Evolutionary conservation across 495 filamentous ascomycete genomes (phyloP).

Genomic region (Letharia columbiana): DNA sequence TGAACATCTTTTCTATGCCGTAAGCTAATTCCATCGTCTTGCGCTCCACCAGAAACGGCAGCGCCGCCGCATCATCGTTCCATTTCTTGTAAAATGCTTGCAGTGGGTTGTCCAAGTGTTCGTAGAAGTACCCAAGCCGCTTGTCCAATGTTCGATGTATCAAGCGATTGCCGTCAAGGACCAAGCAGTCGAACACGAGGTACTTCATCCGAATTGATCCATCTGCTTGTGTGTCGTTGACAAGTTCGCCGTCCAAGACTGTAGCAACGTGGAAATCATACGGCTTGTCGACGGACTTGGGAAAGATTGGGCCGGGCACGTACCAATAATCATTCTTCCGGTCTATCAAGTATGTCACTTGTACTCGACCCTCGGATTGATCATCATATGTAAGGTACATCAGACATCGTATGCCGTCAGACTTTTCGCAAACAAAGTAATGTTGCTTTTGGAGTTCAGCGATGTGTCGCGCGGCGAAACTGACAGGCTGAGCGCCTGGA

Average conservation of each 20-base stretch:
- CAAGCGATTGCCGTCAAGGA: conserved; percentile 65
- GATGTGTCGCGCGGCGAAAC: conserved; percentile 71
- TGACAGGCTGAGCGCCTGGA: conserved; percentile 91
- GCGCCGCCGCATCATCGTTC: conserved; percentile 58
- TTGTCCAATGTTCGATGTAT: conserved; percentile 79
- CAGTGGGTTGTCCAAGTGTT: conserved; percentile 73
- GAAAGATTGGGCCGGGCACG: conserved; percentile 73
- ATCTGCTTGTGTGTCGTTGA: conserved; percentile 60
- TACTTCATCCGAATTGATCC: conserved; percentile 63
- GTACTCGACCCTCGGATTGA: conserved; percentile 37
- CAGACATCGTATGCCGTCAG: conserved; percentile 89
- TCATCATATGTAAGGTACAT: conserved; percentile 67
- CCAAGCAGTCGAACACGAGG: conserved; percentile 86
- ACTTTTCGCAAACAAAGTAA: conserved; percentile 98
- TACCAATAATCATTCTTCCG: conserved; percentile 94
- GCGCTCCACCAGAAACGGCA: conserved; percentile 72
- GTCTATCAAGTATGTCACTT: conserved; percentile 81
- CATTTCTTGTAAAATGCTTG: conserved; percentile 56
- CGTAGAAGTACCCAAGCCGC: conserved; percentile 75
- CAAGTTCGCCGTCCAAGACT: conserved; percentile 86
- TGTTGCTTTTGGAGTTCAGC: conserved; percentile 68
- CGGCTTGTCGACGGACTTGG: conserved; percentile 40
- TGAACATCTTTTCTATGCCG: conserved; percentile 84
- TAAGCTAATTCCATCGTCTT: conserved; percentile 85
- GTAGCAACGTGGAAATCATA: conserved; percentile 69